These are phyloP conservation scores for Talaromyces sp. DNA, from an alignment of 2,329 filamentous ascomycete genomes.

Conservation along the genomic window DNA sequence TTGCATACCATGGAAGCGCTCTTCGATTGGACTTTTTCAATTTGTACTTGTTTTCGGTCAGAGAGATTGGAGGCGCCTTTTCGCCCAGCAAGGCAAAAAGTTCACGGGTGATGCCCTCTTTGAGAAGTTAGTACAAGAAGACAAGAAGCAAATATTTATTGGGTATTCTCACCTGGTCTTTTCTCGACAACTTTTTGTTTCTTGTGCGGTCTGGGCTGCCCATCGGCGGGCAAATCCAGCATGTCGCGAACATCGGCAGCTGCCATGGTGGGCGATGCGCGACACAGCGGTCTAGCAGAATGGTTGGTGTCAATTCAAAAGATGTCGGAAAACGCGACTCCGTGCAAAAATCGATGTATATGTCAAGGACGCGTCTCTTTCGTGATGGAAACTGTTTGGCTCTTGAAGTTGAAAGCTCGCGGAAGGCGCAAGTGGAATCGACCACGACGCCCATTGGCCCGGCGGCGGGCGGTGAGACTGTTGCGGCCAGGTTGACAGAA, in stretches of 20 bases:
- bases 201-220: slow-evolving; percentile 59
- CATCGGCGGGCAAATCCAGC: slow-evolving; percentile 67
- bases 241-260: slow-evolving; percentile 83
- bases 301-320: neutral
- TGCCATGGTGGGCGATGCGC: slow-evolving; percentile 50
- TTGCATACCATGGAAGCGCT: slow-evolving; percentile 40
- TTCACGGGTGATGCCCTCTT: slow-evolving; percentile 47
- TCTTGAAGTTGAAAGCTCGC: neutral
- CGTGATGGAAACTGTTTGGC: neutral
- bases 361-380: neutral
- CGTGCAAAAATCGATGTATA: neutral
- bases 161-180: slow-evolving; percentile 44
- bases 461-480: neutral
- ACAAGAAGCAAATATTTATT: slow-evolving; percentile 2
- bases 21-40: slow-evolving; percentile 43
- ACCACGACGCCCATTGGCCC: neutral
- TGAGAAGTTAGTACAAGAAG: slow-evolving; percentile 11
- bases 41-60: slow-evolving; percentile 50
- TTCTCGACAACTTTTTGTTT: slow-evolving; percentile 65
- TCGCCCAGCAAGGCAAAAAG: slow-evolving; percentile 48
- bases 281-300: neutral
- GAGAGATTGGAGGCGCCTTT: slow-evolving; percentile 47
- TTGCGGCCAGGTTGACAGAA: slow-evolving; percentile 14
- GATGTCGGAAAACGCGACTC: neutral
- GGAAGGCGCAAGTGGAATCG: neutral